These are phyloP conservation scores for Zygoascus bituminiphila DNA, from an alignment of 805 yeast genomes.

Conservation along the genomic window DNA sequence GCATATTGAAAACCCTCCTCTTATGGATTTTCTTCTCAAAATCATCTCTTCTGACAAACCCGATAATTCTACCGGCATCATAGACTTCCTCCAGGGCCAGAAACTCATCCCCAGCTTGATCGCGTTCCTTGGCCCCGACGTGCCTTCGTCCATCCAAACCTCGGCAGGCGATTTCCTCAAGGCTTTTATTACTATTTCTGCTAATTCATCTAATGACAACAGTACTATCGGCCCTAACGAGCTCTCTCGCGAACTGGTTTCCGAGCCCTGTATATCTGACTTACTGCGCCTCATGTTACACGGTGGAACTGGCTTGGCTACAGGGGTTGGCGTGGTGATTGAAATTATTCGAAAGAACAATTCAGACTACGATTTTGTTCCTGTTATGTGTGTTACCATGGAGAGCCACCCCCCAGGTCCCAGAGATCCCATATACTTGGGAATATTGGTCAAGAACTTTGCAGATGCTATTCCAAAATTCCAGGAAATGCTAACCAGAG, in stretches of 20 bases:
- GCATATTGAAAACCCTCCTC: constrained; percentile 86
- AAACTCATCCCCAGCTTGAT: constrained; percentile 64
- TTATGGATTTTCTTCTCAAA: constrained; percentile 86
- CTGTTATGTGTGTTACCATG: constrained; percentile 70
- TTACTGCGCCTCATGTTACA: constrained; percentile 69
- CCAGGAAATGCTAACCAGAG: constrained; percentile 46
- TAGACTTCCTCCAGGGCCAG: constrained; percentile 67
- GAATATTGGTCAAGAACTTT: constrained; percentile 72
- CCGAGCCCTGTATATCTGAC: constrained; percentile 55
- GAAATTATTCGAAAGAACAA: constrained; percentile 93
- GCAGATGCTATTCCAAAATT: constrained; percentile 67
- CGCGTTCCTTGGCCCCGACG: constrained; percentile 58
- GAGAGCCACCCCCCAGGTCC: constrained; percentile 90
- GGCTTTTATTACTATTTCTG: constrained; percentile 88
- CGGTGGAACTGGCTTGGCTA: constrained; percentile 77
- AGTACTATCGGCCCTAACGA: constrained; percentile 96
- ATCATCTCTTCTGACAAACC: constrained; percentile 90
- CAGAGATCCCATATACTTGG: constrained; percentile 87
- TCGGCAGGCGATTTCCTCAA: constrained; percentile 94
- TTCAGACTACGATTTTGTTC: constrained; percentile 87
- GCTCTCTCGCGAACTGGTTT: constrained; percentile 81
- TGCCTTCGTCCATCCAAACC: constrained; percentile 67
- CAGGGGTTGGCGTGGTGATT: constrained; percentile 90
- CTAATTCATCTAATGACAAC: constrained; percentile 81
- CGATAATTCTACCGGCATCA: constrained; percentile 79